Evolutionary conservation across 768 basidiomycete species (phyloP).

Genomic region (Pleurotus pulmonarius): DNA sequence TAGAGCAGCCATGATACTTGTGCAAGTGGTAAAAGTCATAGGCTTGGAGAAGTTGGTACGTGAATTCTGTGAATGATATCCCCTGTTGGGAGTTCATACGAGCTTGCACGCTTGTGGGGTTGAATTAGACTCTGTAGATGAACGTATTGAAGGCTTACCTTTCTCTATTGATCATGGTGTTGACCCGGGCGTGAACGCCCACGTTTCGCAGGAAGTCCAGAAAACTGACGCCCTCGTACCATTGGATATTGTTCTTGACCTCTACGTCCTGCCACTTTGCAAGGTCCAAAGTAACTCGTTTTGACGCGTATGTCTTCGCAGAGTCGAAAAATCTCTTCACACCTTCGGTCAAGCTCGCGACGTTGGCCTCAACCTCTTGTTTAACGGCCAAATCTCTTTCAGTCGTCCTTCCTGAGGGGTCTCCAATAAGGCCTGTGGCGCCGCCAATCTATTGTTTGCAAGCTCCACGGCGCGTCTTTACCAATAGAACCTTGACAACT

Average conservation of each 20-base stretch:
- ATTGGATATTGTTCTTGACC: conserved; percentile 55
- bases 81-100: conserved; percentile 79
- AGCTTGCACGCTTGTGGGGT: conserved; percentile 62
- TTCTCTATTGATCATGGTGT: conserved; percentile 87
- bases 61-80: conserved; percentile 98
- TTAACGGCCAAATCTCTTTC: conserved; percentile 72
- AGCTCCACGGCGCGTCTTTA: neutral
- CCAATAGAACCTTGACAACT: conserved; percentile 23
- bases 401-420: conserved; percentile 85
- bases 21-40: conserved; percentile 88
- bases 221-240: conserved; percentile 71
- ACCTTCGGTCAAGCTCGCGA: conserved; percentile 54
- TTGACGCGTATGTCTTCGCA: conserved; percentile 57
- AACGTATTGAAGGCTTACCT: conserved; percentile 44
- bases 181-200: conserved; percentile 78
- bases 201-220: conserved; percentile 82
- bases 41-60: conserved; percentile 95
- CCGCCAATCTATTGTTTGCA: conserved; percentile 76
- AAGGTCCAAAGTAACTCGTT: conserved; percentile 22
- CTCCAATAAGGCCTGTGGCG: conserved; percentile 94
- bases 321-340: conserved; percentile 71
- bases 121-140: neutral
- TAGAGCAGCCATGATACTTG: conserved; percentile 59
- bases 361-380: conserved; percentile 62
- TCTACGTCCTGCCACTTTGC: conserved; percentile 18